Conservation (phyloP, 441 rosid species). For the Syzygium syzygioides region DNA sequence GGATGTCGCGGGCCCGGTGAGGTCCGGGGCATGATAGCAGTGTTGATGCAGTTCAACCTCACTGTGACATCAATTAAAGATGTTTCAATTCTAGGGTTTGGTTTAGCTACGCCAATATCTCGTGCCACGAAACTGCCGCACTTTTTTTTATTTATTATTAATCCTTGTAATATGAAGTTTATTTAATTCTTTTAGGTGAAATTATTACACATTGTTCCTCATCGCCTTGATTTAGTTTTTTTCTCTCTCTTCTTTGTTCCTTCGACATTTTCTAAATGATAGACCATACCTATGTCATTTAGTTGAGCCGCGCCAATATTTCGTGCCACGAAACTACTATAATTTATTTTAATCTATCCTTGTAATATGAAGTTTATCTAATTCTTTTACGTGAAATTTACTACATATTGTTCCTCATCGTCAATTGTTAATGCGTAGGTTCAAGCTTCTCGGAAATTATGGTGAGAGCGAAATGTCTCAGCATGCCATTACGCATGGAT, state of each 20-base stretch:
- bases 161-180: neutral
- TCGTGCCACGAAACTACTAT: neutral
- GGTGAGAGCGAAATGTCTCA: neutral
- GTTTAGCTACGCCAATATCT: neutral
- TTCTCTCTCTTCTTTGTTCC: neutral
- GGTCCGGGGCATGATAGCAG: too few relatives aligned
- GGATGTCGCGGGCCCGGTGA: too few relatives aligned
- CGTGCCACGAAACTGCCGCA: neutral
- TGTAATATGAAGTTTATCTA: neutral
- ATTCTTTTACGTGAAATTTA: neutral
- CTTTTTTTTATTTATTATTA: neutral
- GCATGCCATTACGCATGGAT: neutral
- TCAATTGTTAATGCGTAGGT: neutral
- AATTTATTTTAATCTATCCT: neutral
- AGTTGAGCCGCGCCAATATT: neutral
- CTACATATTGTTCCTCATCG: neutral
- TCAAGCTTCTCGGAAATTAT: neutral
- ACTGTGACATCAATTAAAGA: neutral
- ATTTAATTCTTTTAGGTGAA: neutral
- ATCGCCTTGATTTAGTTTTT: neutral
- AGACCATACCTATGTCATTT: neutral
- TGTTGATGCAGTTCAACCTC: neutral
- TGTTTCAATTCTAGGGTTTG: neutral
- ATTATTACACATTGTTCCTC: neutral
- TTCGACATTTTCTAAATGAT: neutral